Evolutionary conservation across 192 early-diverging fungal genomes (phyloP).

Genomic region (Powellomyces hirtus): DNA sequence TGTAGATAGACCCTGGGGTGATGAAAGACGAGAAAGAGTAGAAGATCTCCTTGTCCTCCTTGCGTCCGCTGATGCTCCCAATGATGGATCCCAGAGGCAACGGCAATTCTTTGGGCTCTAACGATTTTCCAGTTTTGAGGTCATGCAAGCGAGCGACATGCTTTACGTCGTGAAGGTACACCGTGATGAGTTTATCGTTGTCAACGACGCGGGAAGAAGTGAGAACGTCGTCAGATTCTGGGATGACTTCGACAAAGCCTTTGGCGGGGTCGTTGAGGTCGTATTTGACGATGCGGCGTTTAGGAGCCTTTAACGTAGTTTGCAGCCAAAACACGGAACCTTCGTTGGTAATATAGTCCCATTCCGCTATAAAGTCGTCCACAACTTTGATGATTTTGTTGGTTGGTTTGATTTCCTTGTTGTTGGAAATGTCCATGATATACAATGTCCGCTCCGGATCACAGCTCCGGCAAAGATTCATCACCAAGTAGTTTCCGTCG

Average conservation of each 20-base stretch:
- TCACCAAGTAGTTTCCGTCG: conserved; percentile 61
- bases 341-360: conserved; percentile 53
- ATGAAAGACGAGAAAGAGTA: conserved; percentile 56
- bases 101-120: conserved; percentile 43
- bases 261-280: conserved; percentile 55
- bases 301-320: conserved; percentile 63
- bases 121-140: conserved; percentile 39
- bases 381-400: conserved; percentile 34
- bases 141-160: conserved; percentile 42
- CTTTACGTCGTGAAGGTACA: conserved; percentile 65
- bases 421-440: conserved; percentile 23
- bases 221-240: conserved; percentile 54
- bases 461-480: conserved; percentile 44
- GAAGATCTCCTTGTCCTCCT: conserved; percentile 53
- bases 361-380: conserved; percentile 52
- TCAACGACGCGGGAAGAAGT: conserved; percentile 40
- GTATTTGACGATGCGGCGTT: conserved; percentile 57
- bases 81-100: conserved; percentile 50
- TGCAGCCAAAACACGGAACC: conserved; percentile 60
- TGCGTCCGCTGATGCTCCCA: conserved; percentile 31
- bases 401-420: background rate
- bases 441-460: conserved; percentile 35
- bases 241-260: conserved; percentile 61
- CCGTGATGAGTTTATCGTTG: conserved; percentile 55
- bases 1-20: conserved; percentile 57